Evolutionary conservation across 306 rosid species (phyloP), one percentile per base, ranked within the genome.

Genomic region (Heteromeles arbutifolia): DNA sequence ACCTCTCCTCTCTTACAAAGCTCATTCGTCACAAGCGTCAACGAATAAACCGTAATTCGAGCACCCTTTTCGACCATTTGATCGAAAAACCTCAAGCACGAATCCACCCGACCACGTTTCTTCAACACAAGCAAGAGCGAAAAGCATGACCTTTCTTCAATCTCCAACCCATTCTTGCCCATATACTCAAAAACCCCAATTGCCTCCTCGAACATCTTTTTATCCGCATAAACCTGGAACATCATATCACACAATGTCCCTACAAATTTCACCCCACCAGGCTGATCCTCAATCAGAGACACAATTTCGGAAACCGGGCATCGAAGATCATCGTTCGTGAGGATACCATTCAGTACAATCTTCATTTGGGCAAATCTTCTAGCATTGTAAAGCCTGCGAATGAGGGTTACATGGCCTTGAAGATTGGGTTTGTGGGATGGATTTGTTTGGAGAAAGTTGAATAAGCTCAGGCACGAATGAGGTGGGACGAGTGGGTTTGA

Each of bases 81-180:
- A 11, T 75, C 81, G 45, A 91, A 91, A 57, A 91, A 88, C 39
- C 48, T 31, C 0, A 82, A 53, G 77, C 85, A 85, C 19, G 74
- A 71, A 1, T 91, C 90, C 21, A 74, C 77, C 59, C 74, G 68
- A 29, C 73, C 72, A 50, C 79, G 80, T 65, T 77, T 90, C 82
- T 85, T 94, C 62, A 90, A 74, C 44, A 90, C 96, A 74, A 83
- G 81, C 86, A 94, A 78, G 77, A 90, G 82, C 74, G 77, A 87
- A 85, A 88, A 86, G 78, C 98, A 94, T 5, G 97, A 94, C 76
- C 93, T 85, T 83, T 85, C 96, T 78, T 90, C 94, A 26, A 94
- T 85, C 78, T 77, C 82, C 57, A 88, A 65, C 28, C 88, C 85
- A 9, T 73, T 88, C 41, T 15, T 44, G 14, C 77, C 77, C 19